Base-by-base conservation (phyloP, 345 rosid species). In the Punica granatum region DNA sequence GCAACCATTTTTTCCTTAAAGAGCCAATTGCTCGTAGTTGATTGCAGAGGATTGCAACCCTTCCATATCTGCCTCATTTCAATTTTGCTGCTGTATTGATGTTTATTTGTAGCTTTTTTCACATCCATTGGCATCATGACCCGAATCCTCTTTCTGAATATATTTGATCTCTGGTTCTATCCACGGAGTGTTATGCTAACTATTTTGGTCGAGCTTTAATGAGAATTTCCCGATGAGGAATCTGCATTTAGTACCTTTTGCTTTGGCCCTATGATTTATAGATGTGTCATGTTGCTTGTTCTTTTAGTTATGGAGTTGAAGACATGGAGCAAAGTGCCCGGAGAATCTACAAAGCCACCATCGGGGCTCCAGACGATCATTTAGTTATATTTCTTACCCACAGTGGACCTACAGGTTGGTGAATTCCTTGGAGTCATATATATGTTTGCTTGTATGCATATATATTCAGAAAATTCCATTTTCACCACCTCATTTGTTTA, bases 371-470 rank as follows among this genome's bases (percentile, higher is more conserved):
- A 23, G 86, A 83, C 69, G 96, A 87, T 79, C 97, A 90, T 74
- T 71, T 81, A 60, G 80, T 82, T 74, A 75, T 92, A 79, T 30
- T 88, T 69, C 98, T 90, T 74, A 92, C 96, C 1, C 98, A 90
- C 75, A 88, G 86, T 74, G 98, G 98, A 31, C 92, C 97, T 48
- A 83, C 86, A 73, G 96, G 98, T 84, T 56, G 30, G 34, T n/a
- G 61, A 56, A 56, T 28, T 14, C 2, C 19, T 56, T 13, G 18
- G 5, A 26, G 34, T 56, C 2, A 56, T 56, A 26, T 2, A 13
- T 13, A 26, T 1, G 13, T 30, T 13, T 56, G 13, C 61, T 7
- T 26, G 7, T 12, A 56, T 28, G 34, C 33, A 14, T 26, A 0
- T 3, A 8, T 9, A 23, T 59, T 66, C 35, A 68, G 36, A 64